Conservation (phyloP, 306 rosid genomes). For the Trifolium repens region DNA sequence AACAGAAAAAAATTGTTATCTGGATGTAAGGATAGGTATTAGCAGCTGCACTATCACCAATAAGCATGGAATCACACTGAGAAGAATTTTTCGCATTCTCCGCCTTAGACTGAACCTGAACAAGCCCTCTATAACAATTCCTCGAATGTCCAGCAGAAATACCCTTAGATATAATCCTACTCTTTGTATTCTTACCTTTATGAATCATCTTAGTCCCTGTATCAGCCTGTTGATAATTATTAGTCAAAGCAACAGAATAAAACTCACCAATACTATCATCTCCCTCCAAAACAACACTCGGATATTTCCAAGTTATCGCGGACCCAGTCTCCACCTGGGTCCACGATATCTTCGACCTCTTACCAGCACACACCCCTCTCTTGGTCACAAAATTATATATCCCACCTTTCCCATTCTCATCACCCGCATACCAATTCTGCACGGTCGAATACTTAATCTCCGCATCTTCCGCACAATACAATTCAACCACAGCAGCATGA, state of each 20-base stretch:
- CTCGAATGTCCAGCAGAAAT: constrained; percentile 85
- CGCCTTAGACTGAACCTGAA: constrained; percentile 85
- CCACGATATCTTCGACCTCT: constrained; percentile 81
- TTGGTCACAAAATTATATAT: constrained; percentile 84
- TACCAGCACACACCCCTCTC: constrained; percentile 87
- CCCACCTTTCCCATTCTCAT: constrained; percentile 85
- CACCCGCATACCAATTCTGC: constrained; percentile 97
- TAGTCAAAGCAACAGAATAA: constrained; percentile 90
- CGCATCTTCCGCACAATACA: constrained; percentile 74
- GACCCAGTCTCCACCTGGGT: constrained; percentile 96
- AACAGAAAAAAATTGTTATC: constrained; percentile 48
- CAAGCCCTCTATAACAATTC: constrained; percentile 93
- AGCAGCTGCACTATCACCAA: constrained; percentile 89
- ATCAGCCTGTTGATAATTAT: constrained; percentile 90
- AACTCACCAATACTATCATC: constrained; percentile 90
- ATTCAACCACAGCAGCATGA: constrained; percentile 94
- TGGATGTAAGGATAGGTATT: constrained; percentile 92
- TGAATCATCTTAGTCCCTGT: constrained; percentile 97
- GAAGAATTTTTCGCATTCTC: constrained; percentile 87
- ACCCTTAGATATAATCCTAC: constrained; percentile 94
- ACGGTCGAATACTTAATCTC: constrained; percentile 93
- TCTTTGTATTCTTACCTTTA: constrained; percentile 86
- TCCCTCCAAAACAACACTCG: constrained; percentile 92
- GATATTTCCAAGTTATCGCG: constrained; percentile 94
- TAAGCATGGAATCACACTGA: constrained; percentile 96